Evolutionary conservation across 495 filamentous ascomycete genomes (phyloP), one percentile per base, ranked within the genome.

Genomic region (Letharia columbiana): DNA sequence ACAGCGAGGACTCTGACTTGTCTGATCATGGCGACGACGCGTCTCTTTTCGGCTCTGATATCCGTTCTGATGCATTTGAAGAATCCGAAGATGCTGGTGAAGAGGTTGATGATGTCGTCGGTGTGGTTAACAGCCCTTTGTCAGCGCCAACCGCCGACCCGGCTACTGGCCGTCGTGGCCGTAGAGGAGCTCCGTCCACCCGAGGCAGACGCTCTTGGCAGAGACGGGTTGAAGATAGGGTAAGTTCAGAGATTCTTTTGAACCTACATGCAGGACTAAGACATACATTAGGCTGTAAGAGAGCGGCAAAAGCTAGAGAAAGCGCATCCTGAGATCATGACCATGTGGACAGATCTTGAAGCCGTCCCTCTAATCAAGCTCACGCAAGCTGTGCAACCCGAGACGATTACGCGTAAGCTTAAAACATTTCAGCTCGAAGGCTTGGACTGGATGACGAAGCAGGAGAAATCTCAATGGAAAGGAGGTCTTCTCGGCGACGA

Each of bases 391-490:
- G 76, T 84, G 62, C 94, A 98, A 72, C 94, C 94, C 28, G 72
- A 74, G 11, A 85, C 83, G 7, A 96, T 98, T 68, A 89, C 81
- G 42, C 86, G 93, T 28, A 86, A 85, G 45, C 79, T 98, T 60
- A 94, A 97, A 74, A 86, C 87, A 2, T 98, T 97, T 75, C 94
- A 98, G 70, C 86, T 95, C 20, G 89, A 97, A 75, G 94, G 94
- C 10, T 77, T 98, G 47, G 86, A 91, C 66, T 98, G 94, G 94
- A 93, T 98, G 89, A 86, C 82, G 66, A 83, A 79, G 54, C 95
- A 96, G 79, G 94, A 98, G 72, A 79, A 89, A 74, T 89, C 88
- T 3, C 74, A 86, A 63, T 98, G 91, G 79, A 88, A 85, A 68
- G 94, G 94, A 44, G 94, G 94, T 13, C 79, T 98, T 39, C 80